Conservation (phyloP, 2,329 filamentous ascomycete species). For the Cercospora sp. region DNA sequence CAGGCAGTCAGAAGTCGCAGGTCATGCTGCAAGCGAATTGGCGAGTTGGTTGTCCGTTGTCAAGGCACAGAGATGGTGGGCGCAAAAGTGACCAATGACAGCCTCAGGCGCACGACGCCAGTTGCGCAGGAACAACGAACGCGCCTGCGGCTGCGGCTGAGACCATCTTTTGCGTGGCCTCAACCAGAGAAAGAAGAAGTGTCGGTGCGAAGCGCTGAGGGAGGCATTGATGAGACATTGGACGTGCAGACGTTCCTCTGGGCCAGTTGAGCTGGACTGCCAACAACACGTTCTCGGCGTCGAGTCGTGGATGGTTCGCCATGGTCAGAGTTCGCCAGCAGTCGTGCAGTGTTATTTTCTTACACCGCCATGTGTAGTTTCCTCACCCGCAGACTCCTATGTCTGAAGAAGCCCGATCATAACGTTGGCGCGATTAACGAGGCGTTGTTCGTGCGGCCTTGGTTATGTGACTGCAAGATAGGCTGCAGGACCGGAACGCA, state of each 20-base stretch:
- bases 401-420: neutral
- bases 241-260: neutral
- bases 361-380: slow-evolving; percentile 17
- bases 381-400: slow-evolving; percentile 23
- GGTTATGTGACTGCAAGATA: slow-evolving; percentile 8
- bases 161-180: neutral
- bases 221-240: slow-evolving; percentile 7
- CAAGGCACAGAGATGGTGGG: too few relatives aligned
- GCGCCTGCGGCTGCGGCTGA: neutral
- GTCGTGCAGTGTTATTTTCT: neutral
- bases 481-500: slow-evolving; percentile 17
- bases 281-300: neutral
- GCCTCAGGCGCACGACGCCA: neutral
- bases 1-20: too few relatives aligned
- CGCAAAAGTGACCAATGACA: neutral
- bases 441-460: slow-evolving; percentile 2
- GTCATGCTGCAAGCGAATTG: too few relatives aligned
- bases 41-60: too few relatives aligned
- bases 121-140: neutral
- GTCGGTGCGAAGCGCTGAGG: slow-evolving; percentile 19
- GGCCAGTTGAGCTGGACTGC: neutral
- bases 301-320: neutral
- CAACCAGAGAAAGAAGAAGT: slow-evolving; percentile 7
- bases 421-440: slow-evolving; percentile 7
- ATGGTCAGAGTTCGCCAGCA: neutral